Evolutionary conservation across 2,329 filamentous ascomycete species (phyloP).

Genomic region (Geosmithia morbida): DNA sequence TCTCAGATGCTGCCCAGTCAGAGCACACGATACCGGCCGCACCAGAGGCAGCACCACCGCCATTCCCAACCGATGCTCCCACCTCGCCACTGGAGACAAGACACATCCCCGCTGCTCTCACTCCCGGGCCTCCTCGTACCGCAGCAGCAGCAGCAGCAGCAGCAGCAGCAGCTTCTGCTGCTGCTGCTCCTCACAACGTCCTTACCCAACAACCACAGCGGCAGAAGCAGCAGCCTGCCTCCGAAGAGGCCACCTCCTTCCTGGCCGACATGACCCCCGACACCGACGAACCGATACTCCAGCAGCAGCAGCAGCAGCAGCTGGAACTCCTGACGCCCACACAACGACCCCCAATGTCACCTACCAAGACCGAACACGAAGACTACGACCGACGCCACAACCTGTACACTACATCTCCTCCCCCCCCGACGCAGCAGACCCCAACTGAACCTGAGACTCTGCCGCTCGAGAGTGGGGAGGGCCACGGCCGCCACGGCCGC

Average conservation of each 20-base stretch:
- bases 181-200: too few species aligned
- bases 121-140: too few species aligned
- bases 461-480: too few species aligned
- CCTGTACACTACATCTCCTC: background rate
- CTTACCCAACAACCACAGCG: too few species aligned
- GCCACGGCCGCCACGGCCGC: too few species aligned
- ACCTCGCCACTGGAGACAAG: background rate
- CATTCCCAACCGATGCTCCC: background rate
- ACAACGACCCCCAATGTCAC: background rate
- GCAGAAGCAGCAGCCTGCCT: too few species aligned
- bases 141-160: too few species aligned
- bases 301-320: background rate
- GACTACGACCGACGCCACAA: background rate
- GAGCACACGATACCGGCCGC: constrained; percentile 3
- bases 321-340: too few species aligned
- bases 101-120: background rate
- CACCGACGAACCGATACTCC: background rate
- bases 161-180: too few species aligned
- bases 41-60: constrained; percentile 2
- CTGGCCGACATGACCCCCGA: too few species aligned
- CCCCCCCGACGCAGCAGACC: background rate
- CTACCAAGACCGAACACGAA: background rate
- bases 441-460: background rate
- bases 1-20: background rate
- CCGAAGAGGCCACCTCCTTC: too few species aligned